Evolutionary conservation across 1,284 basidiomycete species (phyloP), one percentile per base, ranked within the genome.

Genomic region (Austroboletus niveus): DNA sequence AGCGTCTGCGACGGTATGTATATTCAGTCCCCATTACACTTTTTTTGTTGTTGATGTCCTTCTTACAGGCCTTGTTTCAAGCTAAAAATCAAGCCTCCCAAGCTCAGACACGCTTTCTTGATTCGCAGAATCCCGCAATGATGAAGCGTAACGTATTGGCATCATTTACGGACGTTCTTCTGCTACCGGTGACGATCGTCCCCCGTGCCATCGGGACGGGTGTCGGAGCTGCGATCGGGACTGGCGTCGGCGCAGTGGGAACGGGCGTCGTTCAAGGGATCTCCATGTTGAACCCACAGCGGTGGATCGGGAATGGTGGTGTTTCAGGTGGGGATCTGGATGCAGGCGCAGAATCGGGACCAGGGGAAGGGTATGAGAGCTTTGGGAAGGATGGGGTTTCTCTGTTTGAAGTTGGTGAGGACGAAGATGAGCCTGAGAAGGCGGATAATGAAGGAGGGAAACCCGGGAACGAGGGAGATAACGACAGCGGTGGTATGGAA

Each of bases 141-240:
- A 85, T 96, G 52, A 99, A 99, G 67, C 84, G 92, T 20, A 97
- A 89, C 57, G 91, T 98, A 11, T 78, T 99, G 2, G 87, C 92
- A 0, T 92, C 92, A 0, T 98, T 99, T 72, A 91, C 91, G 10
- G 87, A 92, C 54, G 84, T 94, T 0, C 82, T 99, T 1, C 75
- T 98, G 0, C 76, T 98, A 0, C 96, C 96, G 0, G 96, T 98
- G 17, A 97, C 94, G 1, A 97, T 98, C 59, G 94, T 98, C 1
- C 96, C 96, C 0, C 84, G 92, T 9, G 91, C 93, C 0, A 58
- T 60, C 11, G 62, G 59, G 2, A 63, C 80, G 12, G 81, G 82
- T 0, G 82, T 84, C 1, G 85, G 89, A 14, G 63, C 52, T 36
- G 89, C 83, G 9, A 89, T 93, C 2, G 86, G 90, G 1, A 85